phyloP scores from a whole-genome alignment of 78 protist genomes.

The Dictyostelium firmibasis region DNA sequence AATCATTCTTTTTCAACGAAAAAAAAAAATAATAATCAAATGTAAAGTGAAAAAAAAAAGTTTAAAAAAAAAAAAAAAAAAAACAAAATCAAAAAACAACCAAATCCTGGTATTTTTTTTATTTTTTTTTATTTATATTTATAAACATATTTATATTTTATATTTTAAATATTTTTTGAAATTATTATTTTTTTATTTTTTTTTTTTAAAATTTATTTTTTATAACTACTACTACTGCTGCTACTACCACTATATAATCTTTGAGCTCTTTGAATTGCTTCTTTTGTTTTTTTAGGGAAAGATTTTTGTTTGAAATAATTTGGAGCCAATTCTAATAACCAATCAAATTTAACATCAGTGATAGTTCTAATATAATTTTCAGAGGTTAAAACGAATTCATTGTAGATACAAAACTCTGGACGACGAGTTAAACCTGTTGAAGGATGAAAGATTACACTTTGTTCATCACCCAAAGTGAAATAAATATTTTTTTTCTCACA shows the following conservation, averaged over 20 bases:
- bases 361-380: conserved; percentile 96
- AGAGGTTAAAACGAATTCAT: conserved; percentile 98
- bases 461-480: conserved; percentile 97
- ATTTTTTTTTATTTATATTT: not conserved
- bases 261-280: conserved; percentile 6
- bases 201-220: not conserved
- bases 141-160: too few relatives aligned
- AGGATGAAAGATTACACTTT: conserved; percentile 96
- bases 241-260: not conserved
- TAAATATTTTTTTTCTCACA: conserved; percentile 96
- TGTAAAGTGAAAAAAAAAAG: too few relatives aligned
- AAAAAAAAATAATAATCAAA: too few relatives aligned
- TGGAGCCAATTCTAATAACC: conserved; percentile 80
- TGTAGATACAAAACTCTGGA: conserved; percentile 98
- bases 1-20: too few relatives aligned
- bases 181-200: not conserved
- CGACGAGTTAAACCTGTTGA: conserved; percentile 91
- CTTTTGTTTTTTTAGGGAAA: conserved; percentile 47
- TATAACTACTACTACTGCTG: not conserved
- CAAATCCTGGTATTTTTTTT: too few relatives aligned
- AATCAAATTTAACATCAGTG: conserved; percentile 92
- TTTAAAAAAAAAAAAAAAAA: too few relatives aligned
- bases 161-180: too few relatives aligned
- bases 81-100: too few relatives aligned
- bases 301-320: not conserved